Evolutionary conservation across 768 basidiomycete genomes (phyloP), one percentile per base, ranked within the genome.

Genomic region (Pulveroboletus ravenelii): DNA sequence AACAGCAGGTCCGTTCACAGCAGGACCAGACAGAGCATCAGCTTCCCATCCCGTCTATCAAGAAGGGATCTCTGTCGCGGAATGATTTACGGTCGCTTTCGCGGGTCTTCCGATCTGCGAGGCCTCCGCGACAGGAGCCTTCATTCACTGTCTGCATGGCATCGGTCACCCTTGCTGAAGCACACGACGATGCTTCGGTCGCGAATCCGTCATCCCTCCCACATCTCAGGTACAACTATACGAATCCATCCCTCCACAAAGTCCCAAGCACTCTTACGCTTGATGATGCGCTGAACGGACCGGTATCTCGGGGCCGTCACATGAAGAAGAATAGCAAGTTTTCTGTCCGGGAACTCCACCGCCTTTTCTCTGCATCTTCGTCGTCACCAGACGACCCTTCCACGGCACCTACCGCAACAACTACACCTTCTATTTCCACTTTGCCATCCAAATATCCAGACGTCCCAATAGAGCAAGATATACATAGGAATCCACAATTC

Each of bases 331-430:
- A 29, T 9, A 0, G 51, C 25, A 62, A 52, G 47, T 68, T 74
- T 40, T 73, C 72, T 52, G 62, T 72, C 32, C 61, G 65, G 51
- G 71, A 67, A 37, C 68, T 74, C 27, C 65, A 69, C 25, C 63
- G 68, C 38, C 57, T 72, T 39, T 63, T 67, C 56, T 57, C 58
- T 1, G 63, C 67, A 31, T 52, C 68, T 9, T 56, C 64, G 10
- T 51, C 66, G 9, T 48, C 58, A n/a, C 42, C 58, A 17, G 51
- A 56, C 29, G 49, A 52, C 25, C 34, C 47, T 10, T n/a, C 39
- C 14, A 30, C 49, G 4, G 10, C 43, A 31, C 45, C 58, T 45
- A n/a, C 54, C 5, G 34, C 46, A 12, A 20, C 43, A 17, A 51
- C 43, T 2, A 14, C 15, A 18, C 35, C 54, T 18, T 49, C 62